These are phyloP conservation scores for Tetrahymena thermophila DNA, from an alignment of 73 alveolate genomes.

Conservation along the genomic window DNA sequence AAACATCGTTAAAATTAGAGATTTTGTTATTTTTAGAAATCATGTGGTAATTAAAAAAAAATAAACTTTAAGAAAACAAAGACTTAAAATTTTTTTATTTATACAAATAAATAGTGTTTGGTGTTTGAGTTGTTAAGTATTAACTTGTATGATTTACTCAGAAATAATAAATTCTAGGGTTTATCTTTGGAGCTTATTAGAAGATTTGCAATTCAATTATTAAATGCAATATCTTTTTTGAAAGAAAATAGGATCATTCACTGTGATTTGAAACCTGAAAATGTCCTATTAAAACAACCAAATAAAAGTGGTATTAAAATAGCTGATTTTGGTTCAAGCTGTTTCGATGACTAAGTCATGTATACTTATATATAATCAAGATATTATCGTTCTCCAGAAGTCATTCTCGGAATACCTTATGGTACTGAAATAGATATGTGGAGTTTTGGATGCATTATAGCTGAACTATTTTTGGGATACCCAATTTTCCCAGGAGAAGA, in stretches of 20 bases:
- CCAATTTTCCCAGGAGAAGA: conserved; percentile 90
- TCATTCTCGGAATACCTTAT: conserved; percentile 88
- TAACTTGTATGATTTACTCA: conserved; percentile 68
- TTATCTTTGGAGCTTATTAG: conserved; percentile 50
- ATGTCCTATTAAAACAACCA: conserved; percentile 52
- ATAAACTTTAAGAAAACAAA: background rate
- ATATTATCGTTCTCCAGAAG: conserved; percentile 95
- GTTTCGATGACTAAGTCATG: conserved; percentile 59
- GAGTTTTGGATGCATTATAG: conserved; percentile 90
- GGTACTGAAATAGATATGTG: conserved; percentile 94
- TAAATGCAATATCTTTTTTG: conserved; percentile 52
- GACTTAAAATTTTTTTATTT: background rate
- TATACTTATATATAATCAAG: conserved; percentile 86
- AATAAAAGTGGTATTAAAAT: conserved; percentile 63
- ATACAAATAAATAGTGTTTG: conserved; percentile 30
- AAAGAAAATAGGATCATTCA: conserved; percentile 59
- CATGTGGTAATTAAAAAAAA: conserved; percentile 13
- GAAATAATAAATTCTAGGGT: conserved; percentile 62
- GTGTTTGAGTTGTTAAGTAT: conserved; percentile 64
- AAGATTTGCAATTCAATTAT: conserved; percentile 61
- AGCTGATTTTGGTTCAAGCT: conserved; percentile 80
- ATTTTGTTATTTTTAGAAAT: conserved; percentile 45
- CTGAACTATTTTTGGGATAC: conserved; percentile 77
- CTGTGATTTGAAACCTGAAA: conserved; percentile 84
- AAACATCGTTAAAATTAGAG: conserved; percentile 46